Evolutionary conservation across 257 asterid genomes (phyloP).

Genomic region (Agastache rugosa): DNA sequence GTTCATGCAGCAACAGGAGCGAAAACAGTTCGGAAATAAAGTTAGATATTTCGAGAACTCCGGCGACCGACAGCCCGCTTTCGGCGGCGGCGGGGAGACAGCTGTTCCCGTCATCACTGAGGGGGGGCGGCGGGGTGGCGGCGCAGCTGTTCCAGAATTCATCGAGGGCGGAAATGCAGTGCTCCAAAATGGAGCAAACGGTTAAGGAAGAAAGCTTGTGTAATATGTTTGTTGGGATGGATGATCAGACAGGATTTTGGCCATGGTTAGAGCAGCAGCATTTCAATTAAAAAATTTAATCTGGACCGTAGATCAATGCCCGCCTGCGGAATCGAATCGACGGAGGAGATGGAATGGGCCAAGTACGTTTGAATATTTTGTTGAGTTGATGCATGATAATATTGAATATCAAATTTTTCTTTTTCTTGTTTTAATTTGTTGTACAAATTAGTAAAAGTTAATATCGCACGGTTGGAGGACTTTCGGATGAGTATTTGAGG

Average conservation of each 20-base stretch:
- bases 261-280: constrained; percentile 94
- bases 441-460: constrained; percentile 33
- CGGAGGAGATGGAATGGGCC: neutral
- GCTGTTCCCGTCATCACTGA: constrained; percentile 43
- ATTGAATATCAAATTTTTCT: neutral
- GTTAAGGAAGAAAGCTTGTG: constrained; percentile 84
- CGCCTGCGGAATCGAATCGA: too few relatives aligned
- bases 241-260: constrained; percentile 94
- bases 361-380: neutral
- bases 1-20: constrained; percentile 84
- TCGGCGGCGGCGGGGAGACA: constrained; percentile 49
- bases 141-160: constrained; percentile 60
- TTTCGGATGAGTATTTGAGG: constrained; percentile 26
- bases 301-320: too few relatives aligned
- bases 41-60: constrained; percentile 71
- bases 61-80: constrained; percentile 72
- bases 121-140: constrained; percentile 47
- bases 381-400: neutral
- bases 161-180: constrained; percentile 50
- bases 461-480: constrained; percentile 21
- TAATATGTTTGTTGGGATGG: constrained; percentile 79
- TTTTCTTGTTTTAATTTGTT: constrained; percentile 17
- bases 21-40: constrained; percentile 88
- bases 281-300: constrained; percentile 52
- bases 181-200: constrained; percentile 49